Base-by-base conservation (phyloP, 106 monocot genomes). In the Posidonia australis region DNA sequence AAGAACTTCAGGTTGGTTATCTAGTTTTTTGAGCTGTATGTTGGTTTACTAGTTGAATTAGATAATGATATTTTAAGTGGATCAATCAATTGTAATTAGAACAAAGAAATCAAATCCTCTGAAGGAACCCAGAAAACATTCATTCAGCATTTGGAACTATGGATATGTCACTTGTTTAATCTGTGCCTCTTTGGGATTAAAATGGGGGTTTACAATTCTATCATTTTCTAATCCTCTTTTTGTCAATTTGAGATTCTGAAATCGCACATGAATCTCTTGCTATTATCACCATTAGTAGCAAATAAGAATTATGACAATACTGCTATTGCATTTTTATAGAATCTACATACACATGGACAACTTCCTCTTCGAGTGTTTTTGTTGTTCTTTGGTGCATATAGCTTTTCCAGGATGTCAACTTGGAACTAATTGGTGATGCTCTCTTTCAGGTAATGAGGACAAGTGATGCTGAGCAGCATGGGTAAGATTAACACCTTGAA, bases 361-460 rank as follows among this genome's bases (percentile, higher is more conserved):
- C 5, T 4, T 36, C n/a, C 49, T 49, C 13, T 49, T 49, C 13
- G n/a, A 13, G 13, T 19, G 5, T 49, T 14, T 49, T 49, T n/a
- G n/a, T n/a, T n/a, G n/a, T n/a, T n/a, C n/a, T n/a, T 49, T 17
- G 13, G 13, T 17, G n/a, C n/a, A 49, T 14, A 49, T 14, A 49
- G 0, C 49, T 17, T 0, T 49, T 19, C 13, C 49, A 49, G 49
- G 14, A 17, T 49, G 5, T 17, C 49, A 49, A 10, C 16, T 49
- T 7, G n/a, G 13, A 49, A 49, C 49, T 49, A 12, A 49, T 19
- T 3, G 49, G 13, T 19, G n/a, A 31, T 57, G 10, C 64, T 54
- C 60, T 61, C 10, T 63, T 75, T 63, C 62, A 78, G 82, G 75
- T 60, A 65, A 46, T 51, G 41, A 72, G 30, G 18, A 31, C 68